Evolutionary conservation across 495 filamentous ascomycete species (phyloP).

Genomic region (Podospora didyma): DNA sequence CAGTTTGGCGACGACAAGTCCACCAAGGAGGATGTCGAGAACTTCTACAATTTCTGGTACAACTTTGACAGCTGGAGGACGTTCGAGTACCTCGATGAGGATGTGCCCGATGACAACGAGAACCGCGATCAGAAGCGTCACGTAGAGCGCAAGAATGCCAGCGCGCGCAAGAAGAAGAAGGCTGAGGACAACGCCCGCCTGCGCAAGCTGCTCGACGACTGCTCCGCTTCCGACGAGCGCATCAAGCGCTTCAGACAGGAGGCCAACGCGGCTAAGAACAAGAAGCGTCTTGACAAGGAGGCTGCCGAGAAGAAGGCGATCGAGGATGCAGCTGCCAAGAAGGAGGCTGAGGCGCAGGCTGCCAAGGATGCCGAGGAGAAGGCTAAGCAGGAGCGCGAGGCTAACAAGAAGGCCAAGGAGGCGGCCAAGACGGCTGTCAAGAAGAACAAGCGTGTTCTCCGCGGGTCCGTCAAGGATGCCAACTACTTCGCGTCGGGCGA

Average conservation of each 20-base stretch:
- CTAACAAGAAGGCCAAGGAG: conserved; percentile 95
- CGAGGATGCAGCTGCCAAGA: conserved; percentile 72
- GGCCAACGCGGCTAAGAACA: conserved; percentile 88
- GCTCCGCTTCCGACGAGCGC: conserved; percentile 76
- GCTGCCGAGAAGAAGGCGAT: conserved; percentile 79
- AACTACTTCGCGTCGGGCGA: conserved; percentile 80
- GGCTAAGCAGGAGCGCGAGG: conserved; percentile 81
- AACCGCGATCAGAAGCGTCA: conserved; percentile 98
- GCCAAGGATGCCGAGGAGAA: conserved; percentile 97
- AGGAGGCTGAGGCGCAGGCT: conserved; percentile 80
- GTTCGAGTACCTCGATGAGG: conserved; percentile 98
- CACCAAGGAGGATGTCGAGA: conserved; percentile 81
- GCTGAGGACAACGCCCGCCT: conserved; percentile 90
- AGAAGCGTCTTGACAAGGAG: conserved; percentile 85
- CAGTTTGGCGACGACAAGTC: conserved; percentile 78
- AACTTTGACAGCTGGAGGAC: conserved; percentile 97
- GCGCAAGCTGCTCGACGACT: conserved; percentile 82
- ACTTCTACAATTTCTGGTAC: conserved; percentile 99
- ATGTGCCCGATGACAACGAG: conserved; percentile 97
- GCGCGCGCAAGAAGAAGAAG: conserved; percentile 98
- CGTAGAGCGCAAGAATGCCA: conserved; percentile 95
- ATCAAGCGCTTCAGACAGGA: conserved; percentile 95
- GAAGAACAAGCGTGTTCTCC: conserved; percentile 98
- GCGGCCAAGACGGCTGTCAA: conserved; percentile 97
- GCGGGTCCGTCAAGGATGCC: conserved; percentile 86